These are phyloP conservation scores for Chaetoceros muelleri DNA, from an alignment of 108 stramenopile species.

Conservation along the genomic window DNA sequence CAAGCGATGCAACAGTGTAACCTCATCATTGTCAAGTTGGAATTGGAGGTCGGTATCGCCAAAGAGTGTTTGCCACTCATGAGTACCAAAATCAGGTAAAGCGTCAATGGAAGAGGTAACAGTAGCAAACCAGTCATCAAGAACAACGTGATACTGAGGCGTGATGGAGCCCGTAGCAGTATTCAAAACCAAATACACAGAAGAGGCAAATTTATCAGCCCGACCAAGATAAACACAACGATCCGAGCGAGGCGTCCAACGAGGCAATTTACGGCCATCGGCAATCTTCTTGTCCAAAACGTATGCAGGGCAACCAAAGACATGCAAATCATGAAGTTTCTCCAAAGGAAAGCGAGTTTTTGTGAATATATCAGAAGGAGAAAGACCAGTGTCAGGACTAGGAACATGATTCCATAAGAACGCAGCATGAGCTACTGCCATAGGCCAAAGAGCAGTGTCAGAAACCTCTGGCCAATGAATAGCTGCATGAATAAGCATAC, in stretches of 20 bases:
- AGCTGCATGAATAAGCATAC: slow-evolving; percentile 20
- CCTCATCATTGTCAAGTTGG: slow-evolving; percentile 12
- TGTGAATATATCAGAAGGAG: no score
- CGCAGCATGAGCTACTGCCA: slow-evolving; percentile 3
- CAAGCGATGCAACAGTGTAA: no score
- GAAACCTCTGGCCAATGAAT: slow-evolving; percentile 14
- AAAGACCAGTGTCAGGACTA: no score
- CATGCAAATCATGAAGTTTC: no score
- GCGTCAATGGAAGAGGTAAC: slow-evolving; percentile 1
- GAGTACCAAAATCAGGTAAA: slow-evolving; percentile 6
- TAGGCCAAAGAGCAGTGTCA: slow-evolving; percentile 4
- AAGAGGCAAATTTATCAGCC: slow-evolving; percentile 8
- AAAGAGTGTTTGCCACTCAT: slow-evolving; percentile 13
- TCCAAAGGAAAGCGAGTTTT: no score
- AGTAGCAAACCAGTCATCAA: slow-evolving; percentile 31
- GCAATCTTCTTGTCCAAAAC: slow-evolving; percentile 18
- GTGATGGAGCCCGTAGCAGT: slow-evolving; percentile 20
- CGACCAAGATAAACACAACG: slow-evolving; percentile 11
- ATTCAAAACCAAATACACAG: slow-evolving; percentile 27
- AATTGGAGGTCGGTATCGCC: slow-evolving; percentile 7
- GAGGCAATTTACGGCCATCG: slow-evolving; percentile 17
- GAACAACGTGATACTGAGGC: slow-evolving; percentile 33
- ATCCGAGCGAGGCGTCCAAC: slow-evolving; percentile 11
- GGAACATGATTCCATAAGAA: slow-evolving; percentile 6
- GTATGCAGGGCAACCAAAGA: slow-evolving; percentile 42